Conservation (phyloP, 345 rosid species). For the Sapria himalayana region DNA sequence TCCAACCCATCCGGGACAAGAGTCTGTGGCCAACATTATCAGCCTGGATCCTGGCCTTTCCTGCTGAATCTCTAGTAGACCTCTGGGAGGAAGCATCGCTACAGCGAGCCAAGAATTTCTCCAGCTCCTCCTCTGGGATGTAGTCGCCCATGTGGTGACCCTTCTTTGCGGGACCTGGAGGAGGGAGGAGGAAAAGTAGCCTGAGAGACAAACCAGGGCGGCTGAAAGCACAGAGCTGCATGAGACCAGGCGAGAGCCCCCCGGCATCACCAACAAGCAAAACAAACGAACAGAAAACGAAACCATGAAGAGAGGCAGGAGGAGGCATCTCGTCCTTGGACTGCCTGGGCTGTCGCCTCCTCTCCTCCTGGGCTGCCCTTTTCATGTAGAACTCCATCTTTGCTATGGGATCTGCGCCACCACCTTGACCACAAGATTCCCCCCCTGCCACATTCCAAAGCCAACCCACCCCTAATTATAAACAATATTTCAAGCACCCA, state of each 20-base stretch:
- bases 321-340: slow-evolving; percentile 99
- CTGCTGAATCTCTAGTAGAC: slow-evolving; percentile 48
- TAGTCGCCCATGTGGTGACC: slow-evolving; percentile 99
- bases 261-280: no score
- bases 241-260: no score
- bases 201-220: slow-evolving; percentile 5
- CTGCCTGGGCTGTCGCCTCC: slow-evolving; percentile 67
- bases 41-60: slow-evolving; percentile 74
- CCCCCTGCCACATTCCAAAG: no score
- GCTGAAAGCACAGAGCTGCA: no score
- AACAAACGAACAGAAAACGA: no score
- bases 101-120: slow-evolving; percentile 69
- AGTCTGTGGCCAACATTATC: slow-evolving; percentile 92
- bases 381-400: slow-evolving; percentile 99
- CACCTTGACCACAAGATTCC: slow-evolving; percentile 10
- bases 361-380: slow-evolving; percentile 94
- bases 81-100: slow-evolving; percentile 53
- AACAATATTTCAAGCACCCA: no score
- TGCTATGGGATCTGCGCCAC: slow-evolving; percentile 73
- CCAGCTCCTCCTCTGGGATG: slow-evolving; percentile 83
- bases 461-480: no score
- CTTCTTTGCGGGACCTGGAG: slow-evolving; percentile 28
- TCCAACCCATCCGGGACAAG: slow-evolving; percentile 97
- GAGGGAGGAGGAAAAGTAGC: slow-evolving; percentile 7
- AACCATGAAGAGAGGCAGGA: slow-evolving; percentile 84